Evolutionary conservation across 768 basidiomycete species (phyloP).

Genomic region (Panaeolus cyanescens): DNA sequence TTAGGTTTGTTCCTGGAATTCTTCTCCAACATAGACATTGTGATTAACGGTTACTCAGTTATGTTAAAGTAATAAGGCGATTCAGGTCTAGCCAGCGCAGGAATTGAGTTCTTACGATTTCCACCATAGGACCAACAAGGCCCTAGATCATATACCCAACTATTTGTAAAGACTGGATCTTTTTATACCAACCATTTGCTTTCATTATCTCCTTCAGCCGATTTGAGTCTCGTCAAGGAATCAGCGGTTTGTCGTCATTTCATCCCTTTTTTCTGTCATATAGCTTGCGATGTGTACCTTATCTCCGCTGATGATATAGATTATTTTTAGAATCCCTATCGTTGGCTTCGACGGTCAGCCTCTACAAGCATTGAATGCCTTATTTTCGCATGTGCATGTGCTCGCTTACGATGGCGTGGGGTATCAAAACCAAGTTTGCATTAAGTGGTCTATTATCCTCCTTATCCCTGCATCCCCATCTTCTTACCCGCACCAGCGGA

Average conservation of each 20-base stretch:
- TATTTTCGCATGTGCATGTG: background rate
- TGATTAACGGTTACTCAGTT: background rate
- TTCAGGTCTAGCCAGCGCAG: background rate
- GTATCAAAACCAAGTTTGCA: background rate
- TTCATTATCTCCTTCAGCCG: too few relatives aligned
- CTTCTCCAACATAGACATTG: background rate
- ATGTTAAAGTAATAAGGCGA: background rate
- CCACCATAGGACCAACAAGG: background rate
- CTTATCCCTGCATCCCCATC: background rate
- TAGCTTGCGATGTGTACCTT: background rate
- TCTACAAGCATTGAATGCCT: background rate
- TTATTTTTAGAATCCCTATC: background rate
- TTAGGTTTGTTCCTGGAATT: background rate
- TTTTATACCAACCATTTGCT: background rate
- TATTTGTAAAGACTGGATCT: background rate
- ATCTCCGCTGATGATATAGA: background rate
- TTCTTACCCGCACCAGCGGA: background rate
- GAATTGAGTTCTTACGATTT: background rate
- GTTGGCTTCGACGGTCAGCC: background rate
- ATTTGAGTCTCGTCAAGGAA: background rate
- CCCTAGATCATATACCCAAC: background rate
- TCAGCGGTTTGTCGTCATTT: too few relatives aligned
- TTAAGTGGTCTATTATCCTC: background rate
- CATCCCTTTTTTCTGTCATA: background rate
- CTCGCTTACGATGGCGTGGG: background rate